Evolutionary conservation across 1,139 yeast genomes (phyloP).

Genomic region (Entelexis paramagnoliae): DNA sequence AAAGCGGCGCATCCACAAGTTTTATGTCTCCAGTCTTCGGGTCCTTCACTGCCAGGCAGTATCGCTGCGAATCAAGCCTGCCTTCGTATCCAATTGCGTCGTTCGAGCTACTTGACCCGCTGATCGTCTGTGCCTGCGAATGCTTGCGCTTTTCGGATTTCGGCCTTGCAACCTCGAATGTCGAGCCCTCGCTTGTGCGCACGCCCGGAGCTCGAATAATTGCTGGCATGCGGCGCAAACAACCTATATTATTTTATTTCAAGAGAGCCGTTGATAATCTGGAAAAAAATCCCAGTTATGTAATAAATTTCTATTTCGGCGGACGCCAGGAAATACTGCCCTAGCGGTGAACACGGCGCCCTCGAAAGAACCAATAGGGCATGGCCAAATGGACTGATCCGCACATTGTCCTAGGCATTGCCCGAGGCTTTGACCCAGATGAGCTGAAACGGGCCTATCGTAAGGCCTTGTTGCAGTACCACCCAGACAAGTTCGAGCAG

Average conservation of each 20-base stretch:
- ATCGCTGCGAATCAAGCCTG: slow-evolving; percentile 33
- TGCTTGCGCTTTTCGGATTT: slow-evolving; percentile 38
- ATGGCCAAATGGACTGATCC: slow-evolving; percentile 17
- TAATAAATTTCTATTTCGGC: background rate
- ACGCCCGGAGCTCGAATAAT: slow-evolving; percentile 65
- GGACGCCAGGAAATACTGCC: background rate
- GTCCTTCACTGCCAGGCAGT: slow-evolving; percentile 61
- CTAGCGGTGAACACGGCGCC: background rate
- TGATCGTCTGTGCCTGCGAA: slow-evolving; percentile 31
- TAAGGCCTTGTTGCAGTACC: slow-evolving; percentile 46
- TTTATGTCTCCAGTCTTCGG: slow-evolving; percentile 49
- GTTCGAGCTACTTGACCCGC: slow-evolving; percentile 53
- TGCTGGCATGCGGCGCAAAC: slow-evolving; percentile 15
- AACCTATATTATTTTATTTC: background rate
- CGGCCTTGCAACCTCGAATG: slow-evolving; percentile 58
- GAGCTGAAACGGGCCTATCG: slow-evolving; percentile 56
- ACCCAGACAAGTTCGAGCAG: slow-evolving; percentile 55
- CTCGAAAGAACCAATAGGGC: background rate
- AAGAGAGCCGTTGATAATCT: background rate
- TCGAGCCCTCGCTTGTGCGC: slow-evolving; percentile 43
- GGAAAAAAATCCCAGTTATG: slow-evolving; percentile 3
- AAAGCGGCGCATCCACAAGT: slow-evolving; percentile 47
- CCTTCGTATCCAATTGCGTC: slow-evolving; percentile 68
- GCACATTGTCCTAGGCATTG: slow-evolving; percentile 18
- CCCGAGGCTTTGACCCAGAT: slow-evolving; percentile 31